phyloP scores from a whole-genome alignment of 2,329 filamentous ascomycete genomes.

The Aulographum hederae region DNA sequence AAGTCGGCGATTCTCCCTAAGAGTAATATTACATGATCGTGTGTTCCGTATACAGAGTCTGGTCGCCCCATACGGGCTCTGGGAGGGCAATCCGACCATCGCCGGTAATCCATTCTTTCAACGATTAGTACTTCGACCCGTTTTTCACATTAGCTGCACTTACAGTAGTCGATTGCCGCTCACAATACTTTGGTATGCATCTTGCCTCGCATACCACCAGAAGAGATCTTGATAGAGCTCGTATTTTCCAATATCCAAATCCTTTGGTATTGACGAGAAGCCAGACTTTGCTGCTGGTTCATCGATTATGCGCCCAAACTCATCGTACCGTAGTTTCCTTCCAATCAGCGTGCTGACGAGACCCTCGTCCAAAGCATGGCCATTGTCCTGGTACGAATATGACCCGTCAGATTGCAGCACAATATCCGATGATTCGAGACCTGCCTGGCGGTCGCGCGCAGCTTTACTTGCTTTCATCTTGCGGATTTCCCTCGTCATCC shows the following conservation, averaged over 20 bases:
- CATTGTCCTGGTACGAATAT: neutral
- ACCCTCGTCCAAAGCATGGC: slow-evolving; percentile 21
- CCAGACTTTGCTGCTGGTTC: slow-evolving; percentile 2
- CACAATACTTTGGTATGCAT: slow-evolving; percentile 76
- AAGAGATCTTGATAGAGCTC: slow-evolving; percentile 72
- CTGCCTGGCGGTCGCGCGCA: slow-evolving; percentile 17
- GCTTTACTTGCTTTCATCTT: slow-evolving; percentile 39
- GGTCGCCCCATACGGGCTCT: slow-evolving; percentile 60
- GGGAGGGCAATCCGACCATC: slow-evolving; percentile 78
- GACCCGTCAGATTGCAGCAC: slow-evolving; percentile 10
- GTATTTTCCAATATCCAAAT: slow-evolving; percentile 43
- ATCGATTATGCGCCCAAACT: slow-evolving; percentile 28
- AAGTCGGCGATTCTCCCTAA: slow-evolving; percentile 68
- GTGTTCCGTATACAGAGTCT: slow-evolving; percentile 70
- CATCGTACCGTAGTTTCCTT: slow-evolving; percentile 36
- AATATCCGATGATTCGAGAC: slow-evolving; percentile 18
- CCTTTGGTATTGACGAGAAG: neutral
- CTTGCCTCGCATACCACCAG: slow-evolving; percentile 95
- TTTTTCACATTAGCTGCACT: too few species aligned
- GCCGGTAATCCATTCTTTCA: slow-evolving; percentile 47
- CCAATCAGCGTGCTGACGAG: slow-evolving; percentile 41
- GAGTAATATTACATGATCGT: slow-evolving; percentile 71
- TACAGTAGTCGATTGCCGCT: slow-evolving; percentile 72
- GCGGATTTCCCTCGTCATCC: slow-evolving; percentile 54
- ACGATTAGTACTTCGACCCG: too few species aligned